phyloP scores from a whole-genome alignment of 768 basidiomycete species.

The Naganishia vaughanmartiniae region DNA sequence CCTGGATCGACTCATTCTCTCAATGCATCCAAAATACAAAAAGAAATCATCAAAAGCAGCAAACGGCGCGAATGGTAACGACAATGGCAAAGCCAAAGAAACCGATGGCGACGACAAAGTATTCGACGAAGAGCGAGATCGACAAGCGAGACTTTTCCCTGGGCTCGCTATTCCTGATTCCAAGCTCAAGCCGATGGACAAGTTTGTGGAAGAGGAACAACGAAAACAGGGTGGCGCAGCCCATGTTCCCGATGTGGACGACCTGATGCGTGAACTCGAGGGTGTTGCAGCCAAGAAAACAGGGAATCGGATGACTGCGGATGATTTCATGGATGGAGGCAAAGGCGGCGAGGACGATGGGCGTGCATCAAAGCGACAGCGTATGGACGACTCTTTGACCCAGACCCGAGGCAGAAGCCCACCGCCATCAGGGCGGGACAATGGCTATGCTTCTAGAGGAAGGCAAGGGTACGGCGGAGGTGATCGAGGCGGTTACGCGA shows the following conservation, averaged over 20 bases:
- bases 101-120: conserved; percentile 36
- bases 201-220: conserved; percentile 41
- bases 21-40: conserved; percentile 94
- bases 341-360: conserved; percentile 29
- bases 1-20: conserved; percentile 89
- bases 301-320: conserved; percentile 46
- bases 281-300: conserved; percentile 65
- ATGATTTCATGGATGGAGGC: conserved; percentile 24
- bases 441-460: conserved; percentile 44
- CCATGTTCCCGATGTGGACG: conserved; percentile 70
- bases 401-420: conserved; percentile 29
- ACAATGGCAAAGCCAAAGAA: conserved; percentile 35
- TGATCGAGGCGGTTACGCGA: conserved; percentile 53
- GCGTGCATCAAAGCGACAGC: conserved; percentile 57
- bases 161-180: conserved; percentile 79
- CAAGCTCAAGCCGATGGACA: conserved; percentile 60
- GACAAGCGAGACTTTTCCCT: conserved; percentile 78
- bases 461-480: conserved; percentile 43
- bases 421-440: conserved; percentile 44
- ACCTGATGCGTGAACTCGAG: conserved; percentile 75
- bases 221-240: conserved; percentile 35
- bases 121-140: conserved; percentile 66
- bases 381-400: conserved; percentile 42
- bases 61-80: conserved; percentile 46
- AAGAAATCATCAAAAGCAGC: conserved; percentile 59